A percentile compares a stretch with the other conserved stretches of the same genome.
Evolutionary conservation across 306 rosid genomes (phyloP).

Genomic region (Pyrus pyrifolia): DNA sequence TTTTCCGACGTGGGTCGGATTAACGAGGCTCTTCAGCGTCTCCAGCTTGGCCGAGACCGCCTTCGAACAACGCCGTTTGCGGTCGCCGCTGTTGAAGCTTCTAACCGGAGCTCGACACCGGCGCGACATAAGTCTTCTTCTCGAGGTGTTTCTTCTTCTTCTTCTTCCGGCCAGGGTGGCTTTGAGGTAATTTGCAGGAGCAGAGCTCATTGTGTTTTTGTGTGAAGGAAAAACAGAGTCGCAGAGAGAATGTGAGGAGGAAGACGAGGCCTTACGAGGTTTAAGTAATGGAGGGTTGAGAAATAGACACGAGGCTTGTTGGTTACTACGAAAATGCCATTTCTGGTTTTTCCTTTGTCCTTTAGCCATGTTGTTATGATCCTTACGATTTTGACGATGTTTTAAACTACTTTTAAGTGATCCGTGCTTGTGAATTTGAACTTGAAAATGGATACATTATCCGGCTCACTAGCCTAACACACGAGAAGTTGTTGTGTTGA

Average conservation of each 20-base stretch:
- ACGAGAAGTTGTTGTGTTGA: neutral
- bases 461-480: neutral
- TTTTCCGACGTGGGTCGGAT: slow-evolving; percentile 32
- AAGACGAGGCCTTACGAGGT: slow-evolving; percentile 18
- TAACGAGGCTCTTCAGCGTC: slow-evolving; percentile 54
- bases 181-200: slow-evolving; percentile 29
- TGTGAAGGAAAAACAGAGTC: neutral
- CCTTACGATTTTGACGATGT: neutral
- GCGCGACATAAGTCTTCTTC: slow-evolving; percentile 12
- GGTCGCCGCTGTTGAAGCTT: slow-evolving; percentile 30
- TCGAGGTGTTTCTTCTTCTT: slow-evolving; percentile 13
- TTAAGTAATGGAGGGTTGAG: slow-evolving; percentile 43
- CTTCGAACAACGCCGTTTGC: slow-evolving; percentile 18
- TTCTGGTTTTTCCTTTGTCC: slow-evolving; percentile 1
- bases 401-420: too few species aligned
- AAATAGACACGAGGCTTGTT: slow-evolving; percentile 27
- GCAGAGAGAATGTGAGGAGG: slow-evolving; percentile 2
- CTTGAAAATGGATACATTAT: neutral
- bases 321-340: slow-evolving; percentile 53
- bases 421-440: neutral
- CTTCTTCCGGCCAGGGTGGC: slow-evolving; percentile 32
- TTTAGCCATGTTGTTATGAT: neutral
- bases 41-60: slow-evolving; percentile 54
- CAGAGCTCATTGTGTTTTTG: slow-evolving; percentile 41
- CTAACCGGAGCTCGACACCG: slow-evolving; percentile 17